Evolutionary conservation across 345 rosid species (phyloP).

Genomic region (Eutrema yunnanense): DNA sequence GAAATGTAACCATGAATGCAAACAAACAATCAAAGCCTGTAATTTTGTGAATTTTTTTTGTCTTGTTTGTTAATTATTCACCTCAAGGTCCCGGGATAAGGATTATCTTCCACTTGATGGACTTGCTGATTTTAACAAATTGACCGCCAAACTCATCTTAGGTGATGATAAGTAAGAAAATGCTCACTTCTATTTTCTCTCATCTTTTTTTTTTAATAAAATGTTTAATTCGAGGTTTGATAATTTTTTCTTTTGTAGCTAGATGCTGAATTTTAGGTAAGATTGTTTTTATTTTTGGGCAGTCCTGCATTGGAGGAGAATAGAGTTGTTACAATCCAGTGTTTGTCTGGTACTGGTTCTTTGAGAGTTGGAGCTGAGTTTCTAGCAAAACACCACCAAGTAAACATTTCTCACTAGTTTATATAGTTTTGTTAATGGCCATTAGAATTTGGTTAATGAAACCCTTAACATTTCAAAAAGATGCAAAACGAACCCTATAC

Average conservation of each 20-base stretch:
- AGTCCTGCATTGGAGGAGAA: conserved; percentile 64
- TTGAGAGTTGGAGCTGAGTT: conserved; percentile 92
- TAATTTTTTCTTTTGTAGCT: neutral
- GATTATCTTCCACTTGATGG: conserved; percentile 87
- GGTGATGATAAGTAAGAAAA: conserved; percentile 65
- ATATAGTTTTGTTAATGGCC: neutral
- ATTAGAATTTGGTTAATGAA: neutral
- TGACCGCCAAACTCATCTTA: conserved; percentile 71
- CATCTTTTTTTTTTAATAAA: neutral
- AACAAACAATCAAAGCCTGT: neutral
- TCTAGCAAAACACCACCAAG: conserved; percentile 66
- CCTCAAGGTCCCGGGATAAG: conserved; percentile 56
- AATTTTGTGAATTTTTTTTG: too few relatives aligned
- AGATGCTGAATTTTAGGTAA: neutral
- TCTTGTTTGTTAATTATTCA: neutral
- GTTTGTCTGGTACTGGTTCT: conserved; percentile 94
- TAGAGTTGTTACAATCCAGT: conserved; percentile 71
- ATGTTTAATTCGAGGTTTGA: neutral
- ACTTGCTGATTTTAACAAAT: conserved; percentile 70
- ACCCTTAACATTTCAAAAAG: too few relatives aligned
- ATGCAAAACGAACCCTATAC: too few relatives aligned
- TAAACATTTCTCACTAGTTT: neutral
- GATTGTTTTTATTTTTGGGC: neutral
- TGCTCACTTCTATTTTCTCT: neutral
- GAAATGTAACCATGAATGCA: neutral